phyloP scores from a whole-genome alignment of 2,329 filamentous ascomycete genomes.

The Myriosclerotinia scirpicola region DNA sequence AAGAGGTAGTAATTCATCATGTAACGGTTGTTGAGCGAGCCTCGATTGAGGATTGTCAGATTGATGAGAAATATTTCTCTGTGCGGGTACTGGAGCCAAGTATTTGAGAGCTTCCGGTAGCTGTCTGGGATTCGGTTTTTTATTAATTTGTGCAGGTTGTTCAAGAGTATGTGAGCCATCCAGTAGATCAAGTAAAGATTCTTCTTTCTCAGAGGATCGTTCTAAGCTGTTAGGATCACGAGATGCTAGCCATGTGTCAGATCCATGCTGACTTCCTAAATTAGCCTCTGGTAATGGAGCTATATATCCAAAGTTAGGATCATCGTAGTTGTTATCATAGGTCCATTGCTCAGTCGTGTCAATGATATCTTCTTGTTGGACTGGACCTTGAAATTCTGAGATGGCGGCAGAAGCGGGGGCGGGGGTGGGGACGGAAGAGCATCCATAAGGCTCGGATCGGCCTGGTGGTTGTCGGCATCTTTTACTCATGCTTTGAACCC shows the following conservation, averaged over 20 bases:
- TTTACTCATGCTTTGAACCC: conserved; percentile 7
- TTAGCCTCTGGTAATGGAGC: neutral
- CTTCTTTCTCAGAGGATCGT: conserved; percentile 11
- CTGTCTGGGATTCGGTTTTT: conserved; percentile 5
- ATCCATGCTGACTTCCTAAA: neutral
- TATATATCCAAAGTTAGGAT: neutral
- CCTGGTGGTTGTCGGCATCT: conserved; percentile 1
- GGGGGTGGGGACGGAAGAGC: conserved; percentile 8
- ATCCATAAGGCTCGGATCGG: conserved; percentile 12
- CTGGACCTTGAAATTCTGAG: conserved; percentile 1
- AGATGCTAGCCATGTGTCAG: neutral
- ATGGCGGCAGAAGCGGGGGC: conserved; percentile 3
- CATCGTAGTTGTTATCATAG: conserved; percentile 1
- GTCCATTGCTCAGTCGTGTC: conserved; percentile 15
- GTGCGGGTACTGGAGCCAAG: conserved; percentile 7
- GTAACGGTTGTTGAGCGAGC: neutral
- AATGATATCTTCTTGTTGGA: conserved; percentile 8
- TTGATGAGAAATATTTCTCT: neutral
- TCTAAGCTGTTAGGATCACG: conserved; percentile 15
- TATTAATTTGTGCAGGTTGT: neutral
- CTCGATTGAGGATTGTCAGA: conserved; percentile 2
- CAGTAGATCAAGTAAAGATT: conserved; percentile 17
- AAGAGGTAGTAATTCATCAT: conserved; percentile 3
- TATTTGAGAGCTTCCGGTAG: conserved; percentile 22
- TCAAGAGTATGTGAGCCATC: neutral